phyloP scores from a whole-genome alignment of 2,329 filamentous ascomycete species.

The Sporothrix euskadiensis region DNA sequence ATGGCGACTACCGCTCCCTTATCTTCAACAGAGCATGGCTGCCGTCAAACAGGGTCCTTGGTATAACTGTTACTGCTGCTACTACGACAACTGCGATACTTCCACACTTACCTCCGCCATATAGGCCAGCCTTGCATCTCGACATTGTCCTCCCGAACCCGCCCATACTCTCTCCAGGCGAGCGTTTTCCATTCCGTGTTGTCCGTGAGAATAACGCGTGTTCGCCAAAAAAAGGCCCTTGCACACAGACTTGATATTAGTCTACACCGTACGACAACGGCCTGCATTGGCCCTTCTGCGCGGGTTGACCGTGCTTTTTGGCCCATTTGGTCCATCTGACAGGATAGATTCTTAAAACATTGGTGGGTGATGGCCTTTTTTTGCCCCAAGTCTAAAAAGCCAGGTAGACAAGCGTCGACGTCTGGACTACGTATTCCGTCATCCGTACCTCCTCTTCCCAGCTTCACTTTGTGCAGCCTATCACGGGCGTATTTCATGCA shows the following conservation, averaged over 20 bases:
- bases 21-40: slow-evolving; percentile 19
- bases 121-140: slow-evolving; percentile 14
- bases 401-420: not conserved
- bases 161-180: slow-evolving; percentile 13
- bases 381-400: too few relatives aligned
- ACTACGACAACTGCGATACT: not conserved
- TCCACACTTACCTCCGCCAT: not conserved
- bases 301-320: not conserved
- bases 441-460: not conserved
- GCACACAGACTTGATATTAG: not conserved
- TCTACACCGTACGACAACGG: not conserved
- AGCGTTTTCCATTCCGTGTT: not conserved
- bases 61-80: not conserved
- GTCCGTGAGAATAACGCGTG: not conserved
- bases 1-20: not conserved
- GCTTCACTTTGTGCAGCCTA: slow-evolving; percentile 2
- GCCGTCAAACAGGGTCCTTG: not conserved
- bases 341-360: not conserved
- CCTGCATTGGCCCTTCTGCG: not conserved
- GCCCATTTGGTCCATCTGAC: not conserved
- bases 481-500: not conserved
- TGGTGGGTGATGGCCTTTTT: not conserved
- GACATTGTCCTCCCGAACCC: slow-evolving; percentile 15
- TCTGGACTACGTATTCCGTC: not conserved
- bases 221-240: not conserved